These are phyloP conservation scores for Stentor roeselii DNA, from an alignment of 73 alveolate genomes.

Conservation along the genomic window DNA sequence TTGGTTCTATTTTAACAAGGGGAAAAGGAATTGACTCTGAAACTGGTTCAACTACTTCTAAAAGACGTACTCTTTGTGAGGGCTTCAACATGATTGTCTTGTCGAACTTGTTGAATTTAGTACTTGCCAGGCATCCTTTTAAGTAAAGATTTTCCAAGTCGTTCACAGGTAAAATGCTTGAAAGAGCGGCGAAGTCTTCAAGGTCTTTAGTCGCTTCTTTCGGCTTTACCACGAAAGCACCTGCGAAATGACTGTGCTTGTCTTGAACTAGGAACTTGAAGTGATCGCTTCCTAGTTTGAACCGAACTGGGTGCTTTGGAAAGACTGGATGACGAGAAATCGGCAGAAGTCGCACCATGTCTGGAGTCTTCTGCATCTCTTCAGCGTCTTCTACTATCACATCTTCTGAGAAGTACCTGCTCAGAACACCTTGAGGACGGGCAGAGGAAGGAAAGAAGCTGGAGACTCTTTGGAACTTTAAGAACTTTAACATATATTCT, in stretches of 20 bases:
- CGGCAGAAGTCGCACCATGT: constrained; percentile 12
- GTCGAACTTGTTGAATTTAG: constrained; percentile 25
- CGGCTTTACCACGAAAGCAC: constrained; percentile 28
- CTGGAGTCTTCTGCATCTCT: background rate
- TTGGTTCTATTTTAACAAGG: background rate
- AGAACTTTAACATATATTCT: no score
- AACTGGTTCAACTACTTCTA: constrained; percentile 8
- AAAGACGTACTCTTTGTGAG: background rate
- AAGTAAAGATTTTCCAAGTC: background rate
- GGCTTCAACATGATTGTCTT: constrained; percentile 15
- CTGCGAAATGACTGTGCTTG: background rate
- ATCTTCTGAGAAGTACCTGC: constrained; percentile 16
- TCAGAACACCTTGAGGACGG: no score
- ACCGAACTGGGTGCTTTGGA: constrained; percentile 17
- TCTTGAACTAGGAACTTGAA: constrained; percentile 22
- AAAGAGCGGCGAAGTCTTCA: background rate
- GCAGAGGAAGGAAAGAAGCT: no score
- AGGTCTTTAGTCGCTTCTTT: constrained; percentile 18
- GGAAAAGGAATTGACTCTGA: constrained; percentile 11
- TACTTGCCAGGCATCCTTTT: constrained; percentile 3
- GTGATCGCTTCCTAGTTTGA: background rate
- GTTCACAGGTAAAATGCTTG: background rate
- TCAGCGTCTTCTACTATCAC: constrained; percentile 5
- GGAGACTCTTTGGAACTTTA: no score
- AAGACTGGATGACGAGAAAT: constrained; percentile 28